Base-by-base conservation (phyloP, 1,284 basidiomycete genomes). In the Neonothopanus nambi region DNA sequence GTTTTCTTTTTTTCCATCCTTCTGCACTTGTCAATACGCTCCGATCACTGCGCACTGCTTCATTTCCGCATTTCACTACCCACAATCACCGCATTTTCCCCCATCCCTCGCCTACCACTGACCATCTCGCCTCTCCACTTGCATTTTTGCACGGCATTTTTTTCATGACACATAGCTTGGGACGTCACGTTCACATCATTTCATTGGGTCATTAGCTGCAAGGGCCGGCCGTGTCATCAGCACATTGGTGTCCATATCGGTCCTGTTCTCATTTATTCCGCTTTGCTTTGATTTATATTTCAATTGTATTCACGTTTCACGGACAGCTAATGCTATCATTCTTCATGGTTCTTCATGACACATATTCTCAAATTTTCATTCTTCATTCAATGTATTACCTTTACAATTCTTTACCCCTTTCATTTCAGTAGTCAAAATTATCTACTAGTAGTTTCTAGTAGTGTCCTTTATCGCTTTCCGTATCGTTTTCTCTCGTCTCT, bases 101-200 rank as follows among this genome's bases (percentile, higher is more conserved):
- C 13, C 28, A 51, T 50, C n/a, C n/a, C n/a, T n/a, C n/a, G n/a
- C n/a, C n/a, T n/a, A n/a, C n/a, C n/a, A n/a, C n/a, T n/a, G 36
- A 48, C 47, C 56, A 57, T 56, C 57, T 48, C 64, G 60, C 58
- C 57, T 48, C 54, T n/a, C n/a, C n/a, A n/a, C 52, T 65, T 58
- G 62, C 65, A 66, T 68, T 63, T 58, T 67, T 69, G 63, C 63
- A 67, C 65, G 66, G 64, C 62, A 66, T 65, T 63, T 66, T n/a
- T 62, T 57, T 59, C 59, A 55, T 50, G 45, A 58, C 47, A 56
- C 49, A 33, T 3, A 33, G 3, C 63, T 61, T 62, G 57, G 63
- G 51, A 49, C 48, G 42, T 40, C 35, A 40, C 21, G 30, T 33
- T 33, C 30, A 33, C 30, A 33, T 9, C 8, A 33, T 51, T 48